Evolutionary conservation across 2,329 filamentous ascomycete species (phyloP).

Genomic region (Aspergillus sp.): DNA sequence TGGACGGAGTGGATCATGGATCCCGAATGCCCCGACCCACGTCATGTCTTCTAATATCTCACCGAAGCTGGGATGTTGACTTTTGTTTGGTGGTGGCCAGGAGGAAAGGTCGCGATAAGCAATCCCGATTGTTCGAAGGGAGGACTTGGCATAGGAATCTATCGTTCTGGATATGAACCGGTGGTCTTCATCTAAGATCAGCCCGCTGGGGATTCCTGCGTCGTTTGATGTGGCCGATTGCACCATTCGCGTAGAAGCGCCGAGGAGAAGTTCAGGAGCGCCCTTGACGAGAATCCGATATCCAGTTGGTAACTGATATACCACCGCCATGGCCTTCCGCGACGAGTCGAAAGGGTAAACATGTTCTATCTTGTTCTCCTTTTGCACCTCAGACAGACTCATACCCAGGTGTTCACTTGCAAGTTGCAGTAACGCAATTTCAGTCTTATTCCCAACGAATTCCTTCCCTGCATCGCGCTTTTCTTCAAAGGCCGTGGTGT

Average conservation of each 20-base stretch:
- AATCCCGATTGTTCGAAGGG: conserved; percentile 72
- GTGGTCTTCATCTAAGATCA: conserved; percentile 23
- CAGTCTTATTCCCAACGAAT: conserved; percentile 76
- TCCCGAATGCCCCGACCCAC: conserved; percentile 72
- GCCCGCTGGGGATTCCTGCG: conserved; percentile 36
- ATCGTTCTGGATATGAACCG: conserved; percentile 34
- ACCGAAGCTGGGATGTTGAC: conserved; percentile 64
- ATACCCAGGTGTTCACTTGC: conserved; percentile 67
- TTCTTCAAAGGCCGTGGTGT: conserved; percentile 74
- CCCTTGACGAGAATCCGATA: conserved; percentile 51
- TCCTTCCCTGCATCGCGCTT: conserved; percentile 65
- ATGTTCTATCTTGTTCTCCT: conserved; percentile 61
- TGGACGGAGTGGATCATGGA: conserved; percentile 71
- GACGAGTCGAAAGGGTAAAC: conserved; percentile 74
- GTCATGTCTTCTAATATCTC: conserved; percentile 71
- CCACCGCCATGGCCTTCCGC: conserved; percentile 64
- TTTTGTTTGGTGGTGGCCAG: conserved; percentile 57
- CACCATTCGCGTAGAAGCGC: conserved; percentile 33
- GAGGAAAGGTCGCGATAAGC: conserved; percentile 66
- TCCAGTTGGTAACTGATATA: conserved; percentile 39
- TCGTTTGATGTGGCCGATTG: conserved; percentile 31
- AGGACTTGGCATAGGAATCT: conserved; percentile 51
- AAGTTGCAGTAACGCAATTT: conserved; percentile 69
- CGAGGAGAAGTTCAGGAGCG: conserved; percentile 48
- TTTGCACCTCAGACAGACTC: conserved; percentile 64